Percentiles rank a stretch among this genome's conserved stretches.
Conservation (phyloP, 768 basidiomycete species). For the Russula foetens region DNA sequence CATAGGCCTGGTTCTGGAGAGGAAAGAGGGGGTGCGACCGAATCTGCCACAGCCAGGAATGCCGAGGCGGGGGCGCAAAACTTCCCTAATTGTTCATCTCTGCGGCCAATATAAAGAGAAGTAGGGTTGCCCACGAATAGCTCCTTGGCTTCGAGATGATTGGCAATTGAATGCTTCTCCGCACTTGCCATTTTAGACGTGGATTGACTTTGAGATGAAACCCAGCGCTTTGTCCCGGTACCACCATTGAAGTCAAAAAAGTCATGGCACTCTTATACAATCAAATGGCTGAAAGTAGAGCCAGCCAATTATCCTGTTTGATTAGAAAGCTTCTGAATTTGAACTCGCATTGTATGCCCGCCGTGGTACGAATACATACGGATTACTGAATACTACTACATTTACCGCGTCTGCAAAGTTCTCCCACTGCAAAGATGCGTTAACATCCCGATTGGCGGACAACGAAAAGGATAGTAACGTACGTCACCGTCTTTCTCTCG, state of each 20-base stretch:
- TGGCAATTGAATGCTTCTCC: no score
- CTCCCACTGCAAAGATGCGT: constrained; percentile 15
- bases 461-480: constrained; percentile 24
- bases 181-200: not conserved
- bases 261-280: no score
- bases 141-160: no score
- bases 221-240: no score
- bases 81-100: no score
- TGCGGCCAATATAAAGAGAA: no score
- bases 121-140: no score
- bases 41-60: not conserved
- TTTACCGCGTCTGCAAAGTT: constrained; percentile 18
- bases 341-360: not conserved
- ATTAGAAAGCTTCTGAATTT: not conserved
- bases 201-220: no score
- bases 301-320: no score
- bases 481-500: constrained; percentile 92
- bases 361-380: constrained; percentile 13
- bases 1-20: not conserved
- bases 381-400: constrained; percentile 7
- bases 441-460: not conserved
- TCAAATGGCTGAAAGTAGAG: no score
- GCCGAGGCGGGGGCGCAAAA: no score
- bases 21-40: not conserved
- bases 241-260: no score